Evolutionary conservation across 2,329 filamentous ascomycete genomes (phyloP), one percentile per base, ranked within the genome.

Genomic region (Pyrenophora teres): DNA sequence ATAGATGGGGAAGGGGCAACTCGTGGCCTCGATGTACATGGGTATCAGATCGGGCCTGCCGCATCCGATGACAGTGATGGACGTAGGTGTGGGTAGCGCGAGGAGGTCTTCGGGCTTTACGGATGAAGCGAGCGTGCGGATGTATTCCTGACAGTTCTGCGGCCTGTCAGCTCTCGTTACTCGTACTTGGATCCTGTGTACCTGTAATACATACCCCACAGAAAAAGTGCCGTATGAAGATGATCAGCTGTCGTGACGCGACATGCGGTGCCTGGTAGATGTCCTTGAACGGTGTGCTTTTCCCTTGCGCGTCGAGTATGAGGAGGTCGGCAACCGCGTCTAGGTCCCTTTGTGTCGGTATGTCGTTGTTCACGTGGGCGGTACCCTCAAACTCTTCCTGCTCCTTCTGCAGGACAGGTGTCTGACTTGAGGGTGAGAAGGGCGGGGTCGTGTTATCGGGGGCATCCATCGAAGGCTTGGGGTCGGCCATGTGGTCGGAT

Each of bases 191-290:
- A 0, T 35, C 7, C 8, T 23, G 32, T 8, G 40, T 23, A 8
- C 18, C 6, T 8, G 5, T 10, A 6, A 8, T 8, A 80, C 87
- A 72, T 79, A 90, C 88, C 31, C 87, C 87, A 68, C 89, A 92
- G 78, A 89, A 91, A 74, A 92, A 92, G 74, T 92, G 88, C 38
- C 89, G 82, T 50, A 92, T 80, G 68, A 92, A 92, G 60, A 92
- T 83, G 36, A 91, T 74, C 27, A 92, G 78, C 23, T 89, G 83
- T 2, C 85, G 56, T 1, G 68, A 65, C 30, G 72, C 72, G 7
- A 69, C 63, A 12, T 67, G 71, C 5, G 67, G 63, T 38, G 67
- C 72, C 21, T 61, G 50, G 48, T 74, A 74, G 25, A 76, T 53
- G 25, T 69, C 68, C 49, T 66, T 72, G 65, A 75, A 76, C 7